phyloP scores from a whole-genome alignment of 108 stramenopile species.

The Epipyxis sp. region DNA sequence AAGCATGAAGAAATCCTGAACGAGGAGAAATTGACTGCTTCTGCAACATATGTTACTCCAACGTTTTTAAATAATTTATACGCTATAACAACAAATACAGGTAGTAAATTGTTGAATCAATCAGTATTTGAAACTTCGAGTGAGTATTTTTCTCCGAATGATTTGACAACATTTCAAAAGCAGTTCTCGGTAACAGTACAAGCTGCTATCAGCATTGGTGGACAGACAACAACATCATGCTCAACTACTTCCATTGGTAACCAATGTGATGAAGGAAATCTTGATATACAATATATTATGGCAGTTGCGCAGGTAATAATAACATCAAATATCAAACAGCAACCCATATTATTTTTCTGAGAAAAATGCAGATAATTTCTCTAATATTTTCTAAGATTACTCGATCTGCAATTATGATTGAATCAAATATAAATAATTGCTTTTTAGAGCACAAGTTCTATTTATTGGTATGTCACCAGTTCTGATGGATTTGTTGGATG shows the following conservation, averaged over 20 bases:
- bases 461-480: too few relatives aligned
- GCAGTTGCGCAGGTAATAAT: background rate
- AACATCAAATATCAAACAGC: too few relatives aligned
- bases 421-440: too few relatives aligned
- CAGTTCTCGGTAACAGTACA: background rate
- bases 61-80: slow-evolving; percentile 11
- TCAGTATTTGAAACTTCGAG: slow-evolving; percentile 18
- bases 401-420: too few relatives aligned
- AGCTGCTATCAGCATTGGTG: background rate
- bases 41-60: background rate
- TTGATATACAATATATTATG: slow-evolving; percentile 23
- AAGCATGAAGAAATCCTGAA: background rate
- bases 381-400: too few relatives aligned
- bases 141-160: slow-evolving; percentile 20
- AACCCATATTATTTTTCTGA: too few relatives aligned
- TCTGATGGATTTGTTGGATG: background rate
- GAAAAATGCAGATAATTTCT: too few relatives aligned
- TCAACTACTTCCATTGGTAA: background rate
- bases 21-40: background rate
- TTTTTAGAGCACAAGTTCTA: too few relatives aligned
- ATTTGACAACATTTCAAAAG: background rate
- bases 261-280: slow-evolving; percentile 19
- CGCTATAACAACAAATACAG: background rate
- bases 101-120: background rate
- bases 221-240: background rate